phyloP scores from a whole-genome alignment of 257 asterid species.

The Solanum sejunctum region DNA sequence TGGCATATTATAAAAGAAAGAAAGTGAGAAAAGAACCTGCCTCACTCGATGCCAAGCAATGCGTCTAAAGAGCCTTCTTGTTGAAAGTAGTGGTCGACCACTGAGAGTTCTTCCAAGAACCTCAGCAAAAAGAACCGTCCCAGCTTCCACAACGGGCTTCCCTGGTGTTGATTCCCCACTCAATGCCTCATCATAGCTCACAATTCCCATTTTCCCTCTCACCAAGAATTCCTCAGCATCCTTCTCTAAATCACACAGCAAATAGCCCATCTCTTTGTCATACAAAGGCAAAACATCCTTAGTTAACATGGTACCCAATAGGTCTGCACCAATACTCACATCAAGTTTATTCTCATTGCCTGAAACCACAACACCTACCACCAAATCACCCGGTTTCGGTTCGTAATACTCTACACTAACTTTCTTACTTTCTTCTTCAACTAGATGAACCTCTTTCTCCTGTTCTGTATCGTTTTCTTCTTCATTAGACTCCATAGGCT shows the following conservation, averaged over 20 bases:
- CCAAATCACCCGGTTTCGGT: constrained; percentile 73
- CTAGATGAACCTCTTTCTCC: constrained; percentile 3
- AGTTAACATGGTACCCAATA: constrained; percentile 83
- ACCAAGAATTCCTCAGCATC: constrained; percentile 51
- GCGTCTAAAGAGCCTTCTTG: constrained; percentile 61
- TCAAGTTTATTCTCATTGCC: constrained; percentile 90
- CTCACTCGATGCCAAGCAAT: constrained; percentile 98
- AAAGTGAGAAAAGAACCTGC: constrained; percentile 82
- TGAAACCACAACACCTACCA: constrained; percentile 90
- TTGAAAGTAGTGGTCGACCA: constrained; percentile 80
- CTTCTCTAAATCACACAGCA: constrained; percentile 61
- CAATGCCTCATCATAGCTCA: constrained; percentile 54
- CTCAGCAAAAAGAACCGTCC: constrained; percentile 78
- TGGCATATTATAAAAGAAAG: neutral
- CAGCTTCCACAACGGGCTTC: constrained; percentile 79
- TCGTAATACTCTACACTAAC: constrained; percentile 73
- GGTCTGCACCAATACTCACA: constrained; percentile 79
- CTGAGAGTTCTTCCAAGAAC: constrained; percentile 94
- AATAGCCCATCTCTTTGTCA: constrained; percentile 61
- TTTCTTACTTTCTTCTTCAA: constrained; percentile 15
- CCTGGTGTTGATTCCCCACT: constrained; percentile 31
- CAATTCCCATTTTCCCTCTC: constrained; percentile 61
- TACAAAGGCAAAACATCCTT: constrained; percentile 88
- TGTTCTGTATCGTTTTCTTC: constrained; percentile 14
- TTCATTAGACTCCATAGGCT: constrained; percentile 23